Percentiles rank a stretch among this genome's conserved stretches.
phyloP scores from a whole-genome alignment of 23 red algal genomes.

The Gracilaria gracilis region DNA sequence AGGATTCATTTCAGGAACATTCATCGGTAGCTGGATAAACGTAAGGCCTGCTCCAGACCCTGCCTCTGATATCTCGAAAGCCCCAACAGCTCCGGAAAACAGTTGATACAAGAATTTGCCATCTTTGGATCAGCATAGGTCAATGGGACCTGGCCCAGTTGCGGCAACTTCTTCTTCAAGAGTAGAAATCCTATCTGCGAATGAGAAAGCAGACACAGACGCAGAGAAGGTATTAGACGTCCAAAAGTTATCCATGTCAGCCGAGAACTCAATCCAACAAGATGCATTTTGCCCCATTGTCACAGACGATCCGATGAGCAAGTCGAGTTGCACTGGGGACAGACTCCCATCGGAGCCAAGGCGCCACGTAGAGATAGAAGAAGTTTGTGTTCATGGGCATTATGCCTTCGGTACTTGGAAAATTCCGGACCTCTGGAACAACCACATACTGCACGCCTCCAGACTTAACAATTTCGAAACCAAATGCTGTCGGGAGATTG shows the following conservation, averaged over 20 bases:
- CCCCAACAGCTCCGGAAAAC: conserved; percentile 39
- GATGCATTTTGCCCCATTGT: conserved; percentile 5
- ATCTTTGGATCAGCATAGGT: conserved; percentile 26
- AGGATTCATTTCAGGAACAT: conserved; percentile 38
- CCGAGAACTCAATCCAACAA: conserved; percentile 35
- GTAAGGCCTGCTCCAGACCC: conserved; percentile 19
- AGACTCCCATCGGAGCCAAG: not conserved
- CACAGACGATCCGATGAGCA: conserved; percentile 11
- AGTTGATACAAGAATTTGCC: conserved; percentile 46
- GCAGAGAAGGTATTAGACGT: conserved; percentile 19
- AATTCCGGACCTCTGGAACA: conserved; percentile 24
- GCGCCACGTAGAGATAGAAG: conserved; percentile 41
- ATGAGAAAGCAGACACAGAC: conserved; percentile 37
- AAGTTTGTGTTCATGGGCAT: not conserved
- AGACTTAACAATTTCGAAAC: conserved; percentile 27
- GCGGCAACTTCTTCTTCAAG: conserved; percentile 19
- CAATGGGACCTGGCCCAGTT: conserved; percentile 22
- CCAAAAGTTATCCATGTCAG: conserved; percentile 12
- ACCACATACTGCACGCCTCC: conserved; percentile 24
- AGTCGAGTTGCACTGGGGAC: conserved; percentile 31
- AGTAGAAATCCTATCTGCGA: not conserved
- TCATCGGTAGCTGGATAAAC: conserved; percentile 35
- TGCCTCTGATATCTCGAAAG: not conserved
- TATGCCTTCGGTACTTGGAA: conserved; percentile 15
- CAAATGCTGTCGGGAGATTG: conserved; percentile 45